Conservation (phyloP, 2,329 filamentous ascomycete genomes). For the Fusarium torulosum region DNA sequence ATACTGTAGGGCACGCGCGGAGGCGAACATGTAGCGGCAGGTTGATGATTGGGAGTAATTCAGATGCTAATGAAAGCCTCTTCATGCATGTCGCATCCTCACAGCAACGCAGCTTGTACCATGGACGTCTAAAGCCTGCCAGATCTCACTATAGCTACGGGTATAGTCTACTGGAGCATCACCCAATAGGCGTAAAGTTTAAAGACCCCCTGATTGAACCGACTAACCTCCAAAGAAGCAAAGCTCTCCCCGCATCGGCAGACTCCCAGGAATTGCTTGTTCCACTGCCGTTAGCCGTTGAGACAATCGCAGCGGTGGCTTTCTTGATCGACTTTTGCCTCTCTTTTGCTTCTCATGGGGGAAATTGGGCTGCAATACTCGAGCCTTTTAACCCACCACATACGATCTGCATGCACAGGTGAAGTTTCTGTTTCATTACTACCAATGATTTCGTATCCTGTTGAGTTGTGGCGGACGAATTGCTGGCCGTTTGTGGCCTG, state of each 20-base stretch:
- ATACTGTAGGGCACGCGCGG: slow-evolving; percentile 12
- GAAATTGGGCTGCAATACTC: no score
- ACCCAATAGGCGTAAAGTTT: slow-evolving; percentile 11
- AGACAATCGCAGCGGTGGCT: background rate
- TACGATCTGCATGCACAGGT: slow-evolving; percentile 16
- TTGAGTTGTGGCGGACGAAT: background rate
- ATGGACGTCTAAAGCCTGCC: background rate
- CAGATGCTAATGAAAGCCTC: slow-evolving; percentile 26
- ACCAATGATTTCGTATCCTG: background rate
- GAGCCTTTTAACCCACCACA: no score
- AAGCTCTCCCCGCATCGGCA: slow-evolving; percentile 15
- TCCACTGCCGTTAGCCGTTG: slow-evolving; percentile 19
- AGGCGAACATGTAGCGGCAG: slow-evolving; percentile 22
- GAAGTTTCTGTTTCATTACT: background rate
- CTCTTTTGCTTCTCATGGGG: no score
- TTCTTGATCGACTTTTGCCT: background rate
- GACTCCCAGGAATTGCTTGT: background rate
- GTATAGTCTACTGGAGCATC: slow-evolving; percentile 12
- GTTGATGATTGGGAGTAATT: slow-evolving; percentile 24
- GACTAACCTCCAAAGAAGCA: background rate
- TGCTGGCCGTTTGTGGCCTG: background rate
- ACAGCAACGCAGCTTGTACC: background rate
- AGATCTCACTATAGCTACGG: background rate
- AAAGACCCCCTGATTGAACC: background rate
- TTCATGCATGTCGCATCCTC: slow-evolving; percentile 19